Percentiles rank a stretch among this genome's conserved stretches.
phyloP scores from a whole-genome alignment of 2,329 filamentous ascomycete genomes.

The Sarocladium oryzae region DNA sequence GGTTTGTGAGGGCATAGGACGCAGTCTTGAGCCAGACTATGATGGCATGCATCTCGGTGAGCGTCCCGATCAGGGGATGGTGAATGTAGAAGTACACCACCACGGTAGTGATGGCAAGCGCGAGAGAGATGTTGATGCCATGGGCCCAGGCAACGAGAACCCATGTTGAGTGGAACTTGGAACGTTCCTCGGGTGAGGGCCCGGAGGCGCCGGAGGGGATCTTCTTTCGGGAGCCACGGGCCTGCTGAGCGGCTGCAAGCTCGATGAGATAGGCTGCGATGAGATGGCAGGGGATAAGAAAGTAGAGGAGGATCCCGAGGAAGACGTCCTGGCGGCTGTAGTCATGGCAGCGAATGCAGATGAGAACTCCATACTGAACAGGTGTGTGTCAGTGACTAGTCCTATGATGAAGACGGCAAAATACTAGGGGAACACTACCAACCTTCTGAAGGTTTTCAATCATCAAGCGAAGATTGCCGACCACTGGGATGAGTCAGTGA shows the following conservation, averaged over 20 bases:
- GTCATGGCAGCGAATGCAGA: conserved; percentile 85
- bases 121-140: conserved; percentile 74
- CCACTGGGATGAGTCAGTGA: conserved; percentile 47
- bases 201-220: conserved; percentile 39
- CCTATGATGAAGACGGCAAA: too few relatives aligned
- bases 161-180: conserved; percentile 71
- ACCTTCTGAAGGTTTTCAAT: conserved; percentile 97
- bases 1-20: conserved; percentile 94
- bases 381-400: background rate
- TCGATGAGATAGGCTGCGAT: conserved; percentile 89
- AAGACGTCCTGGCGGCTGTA: conserved; percentile 72
- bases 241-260: conserved; percentile 71
- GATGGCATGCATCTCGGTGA: conserved; percentile 85
- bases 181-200: conserved; percentile 51
- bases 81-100: conserved; percentile 88
- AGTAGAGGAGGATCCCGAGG: conserved; percentile 71
- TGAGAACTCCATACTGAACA: conserved; percentile 82
- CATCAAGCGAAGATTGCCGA: conserved; percentile 87
- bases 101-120: conserved; percentile 71
- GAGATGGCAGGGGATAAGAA: conserved; percentile 84
- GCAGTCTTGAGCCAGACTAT: conserved; percentile 95
- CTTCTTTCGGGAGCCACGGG: conserved; percentile 58
- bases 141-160: conserved; percentile 73
- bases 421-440: too few relatives aligned
- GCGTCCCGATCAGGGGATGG: conserved; percentile 87